Evolutionary conservation across 441 rosid genomes (phyloP), one percentile per base, ranked within the genome.

Genomic region (Jatropha podagrica): DNA sequence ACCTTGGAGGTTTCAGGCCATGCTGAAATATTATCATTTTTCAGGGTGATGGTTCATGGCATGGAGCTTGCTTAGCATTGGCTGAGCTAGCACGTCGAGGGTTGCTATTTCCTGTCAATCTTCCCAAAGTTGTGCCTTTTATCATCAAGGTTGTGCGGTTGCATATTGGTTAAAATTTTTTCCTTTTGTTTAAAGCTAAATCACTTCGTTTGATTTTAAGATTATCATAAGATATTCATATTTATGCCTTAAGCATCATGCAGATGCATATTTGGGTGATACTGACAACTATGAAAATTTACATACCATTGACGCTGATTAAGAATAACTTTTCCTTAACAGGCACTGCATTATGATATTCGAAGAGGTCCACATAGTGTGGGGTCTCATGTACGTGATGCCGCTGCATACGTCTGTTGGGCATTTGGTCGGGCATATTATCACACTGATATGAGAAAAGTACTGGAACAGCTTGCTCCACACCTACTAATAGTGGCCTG

Each of bases 1-100:
- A 32, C 41, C 40, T 68, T 68, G 49, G 73, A 32, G 58, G 58
- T 61, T 10, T 77, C 63, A 58, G 38, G 41, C 68, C 63, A 37
- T 70, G 40, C 69, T 71, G 74, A 80, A 62, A 65, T 70, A 80
- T 56, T 58, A 52, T 62, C 37, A 71, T 75, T 86, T 81, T 78
- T 76, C 84, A 95, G 99, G 97, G 98, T 79, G 99, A 95, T 87
- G 98, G 97, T 78, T 92, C 99, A 18, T 95, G 99, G 98, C 99
- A 93, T 86, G 99, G 99, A 48, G 98, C 96, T 79, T 95, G 99
- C 92, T 86, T 93, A 82, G 92, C 99, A 62, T 84, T 93, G 80
- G 99, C 99, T 74, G 97, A 95, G 84, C 83, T 95, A 77, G 94
- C 97, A 65, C 92, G 97, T 68, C 86, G 99, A 89, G 98, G 99